Evolutionary conservation across 768 basidiomycete genomes (phyloP).

Genomic region (Podaxis sp.): DNA sequence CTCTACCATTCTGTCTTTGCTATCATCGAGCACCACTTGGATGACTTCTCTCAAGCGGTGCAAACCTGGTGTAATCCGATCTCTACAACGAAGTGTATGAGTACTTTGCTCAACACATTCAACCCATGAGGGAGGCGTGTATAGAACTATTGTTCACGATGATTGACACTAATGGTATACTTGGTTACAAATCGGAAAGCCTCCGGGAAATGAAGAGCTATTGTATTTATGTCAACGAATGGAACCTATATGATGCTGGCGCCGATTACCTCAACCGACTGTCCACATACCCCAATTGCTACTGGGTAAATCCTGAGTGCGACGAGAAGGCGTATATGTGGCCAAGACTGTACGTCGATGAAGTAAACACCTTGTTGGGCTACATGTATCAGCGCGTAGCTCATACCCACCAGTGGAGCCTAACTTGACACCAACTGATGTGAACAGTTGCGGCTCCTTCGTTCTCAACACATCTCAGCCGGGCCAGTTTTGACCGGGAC

Average conservation of each 20-base stretch:
- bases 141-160: not conserved
- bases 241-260: constrained; percentile 96
- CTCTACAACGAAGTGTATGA: constrained; percentile 89
- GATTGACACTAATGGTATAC: constrained; percentile 18
- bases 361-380: not conserved
- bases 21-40: too few species aligned
- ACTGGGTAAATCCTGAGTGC: constrained; percentile 98
- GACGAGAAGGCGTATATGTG: constrained; percentile 94
- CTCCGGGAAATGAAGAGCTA: constrained; percentile 80
- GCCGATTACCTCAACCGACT: constrained; percentile 95
- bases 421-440: too few species aligned
- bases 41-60: too few species aligned
- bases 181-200: constrained; percentile 65
- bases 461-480: too few species aligned
- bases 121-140: constrained; percentile 53
- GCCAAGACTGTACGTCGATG: constrained; percentile 84
- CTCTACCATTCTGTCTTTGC: too few species aligned
- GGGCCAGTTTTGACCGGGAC: too few species aligned
- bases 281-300: constrained; percentile 95
- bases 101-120: constrained; percentile 87
- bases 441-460: too few species aligned
- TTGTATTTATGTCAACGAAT: constrained; percentile 90
- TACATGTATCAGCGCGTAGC: too few species aligned
- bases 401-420: too few species aligned
- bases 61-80: constrained; percentile 94